Evolutionary conservation across 1,139 yeast genomes (phyloP), one percentile per base, ranked within the genome.

Genomic region (Yamadazyma sp.): DNA sequence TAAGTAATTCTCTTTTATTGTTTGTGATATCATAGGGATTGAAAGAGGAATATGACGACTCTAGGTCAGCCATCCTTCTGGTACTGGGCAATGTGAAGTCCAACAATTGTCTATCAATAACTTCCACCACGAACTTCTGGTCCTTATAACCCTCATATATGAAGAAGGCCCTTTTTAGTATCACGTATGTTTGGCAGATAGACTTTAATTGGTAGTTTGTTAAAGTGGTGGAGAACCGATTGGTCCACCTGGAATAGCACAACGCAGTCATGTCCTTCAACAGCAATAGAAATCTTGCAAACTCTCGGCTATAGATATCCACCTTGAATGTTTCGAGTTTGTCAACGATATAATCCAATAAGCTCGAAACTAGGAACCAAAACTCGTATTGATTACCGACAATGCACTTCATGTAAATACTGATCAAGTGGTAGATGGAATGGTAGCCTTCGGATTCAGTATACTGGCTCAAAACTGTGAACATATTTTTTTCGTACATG

Each of bases 141-240:
- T 70, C 76, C 31, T 54, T 57, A 44, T 57, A 70, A 1, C 76
- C 76, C 27, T 67, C 66, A 44, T 56, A 65, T 2, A 59, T 27
- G 11, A 43, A 43, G 36, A 34, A 50, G 1, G 58, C 45, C 16
- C 47, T 39, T 5, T 32, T 36, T 11, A 58, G 41, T 2, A 64
- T 49, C 5, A 33, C 22, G 35, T 45, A 46, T 2, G 50, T 45
- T n/a, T 43, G 41, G 11, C 43, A 34, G 12, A 54, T 33, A 5
- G 58, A 33, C 11, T 45, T 42, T 11, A 45, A 31, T 31, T 53
- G 50, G 37, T 50, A 50, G 34, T 45, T 43, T 30, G 46, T 42
- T 28, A 47, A 40, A 4, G 38, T 38, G 17, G 40, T 40, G 22
- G 41, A 36, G 17, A 39, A 39, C 30, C 51, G 41, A 26, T 44